Conservation (phyloP, 192 early-diverging fungal genomes). For the Rhizophagus sp. region DNA sequence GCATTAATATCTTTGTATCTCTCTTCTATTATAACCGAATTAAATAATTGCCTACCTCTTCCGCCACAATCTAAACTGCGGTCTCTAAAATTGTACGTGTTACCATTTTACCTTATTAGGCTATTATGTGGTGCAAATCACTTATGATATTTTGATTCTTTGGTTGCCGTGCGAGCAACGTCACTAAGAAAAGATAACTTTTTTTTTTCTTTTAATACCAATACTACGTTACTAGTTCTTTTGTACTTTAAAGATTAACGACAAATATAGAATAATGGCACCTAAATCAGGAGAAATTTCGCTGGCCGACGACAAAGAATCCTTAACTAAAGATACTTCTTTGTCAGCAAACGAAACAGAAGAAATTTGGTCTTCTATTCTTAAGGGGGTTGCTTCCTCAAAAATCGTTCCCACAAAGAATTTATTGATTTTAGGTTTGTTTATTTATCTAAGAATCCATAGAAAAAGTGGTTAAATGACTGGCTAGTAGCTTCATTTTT, state of each 20-base stretch:
- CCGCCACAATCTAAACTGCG: not conserved
- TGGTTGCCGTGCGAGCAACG: not conserved
- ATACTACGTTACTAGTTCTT: not conserved
- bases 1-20: not conserved
- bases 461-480: not conserved
- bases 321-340: not conserved
- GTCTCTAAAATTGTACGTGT: too few species aligned
- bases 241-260: not conserved
- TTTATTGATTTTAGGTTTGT: conserved; percentile 78
- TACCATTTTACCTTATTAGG: too few species aligned
- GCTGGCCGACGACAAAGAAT: not conserved
- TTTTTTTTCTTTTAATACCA: not conserved
- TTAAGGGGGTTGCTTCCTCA: conserved; percentile 74
- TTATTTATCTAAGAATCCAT: not conserved
- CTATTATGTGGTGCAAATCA: too few species aligned
- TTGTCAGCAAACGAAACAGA: conserved; percentile 16
- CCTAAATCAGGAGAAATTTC: not conserved
- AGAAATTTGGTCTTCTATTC: conserved; percentile 81
- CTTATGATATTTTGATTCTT: too few species aligned
- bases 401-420: conserved; percentile 74
- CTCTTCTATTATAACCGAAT: not conserved
- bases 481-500: not conserved
- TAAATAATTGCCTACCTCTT: not conserved
- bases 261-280: not conserved
- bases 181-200: not conserved